Percentiles rank a stretch among this genome's conserved stretches.
Evolutionary conservation across 129 eudicot species (phyloP).

Genomic region (Artemisia annua): DNA sequence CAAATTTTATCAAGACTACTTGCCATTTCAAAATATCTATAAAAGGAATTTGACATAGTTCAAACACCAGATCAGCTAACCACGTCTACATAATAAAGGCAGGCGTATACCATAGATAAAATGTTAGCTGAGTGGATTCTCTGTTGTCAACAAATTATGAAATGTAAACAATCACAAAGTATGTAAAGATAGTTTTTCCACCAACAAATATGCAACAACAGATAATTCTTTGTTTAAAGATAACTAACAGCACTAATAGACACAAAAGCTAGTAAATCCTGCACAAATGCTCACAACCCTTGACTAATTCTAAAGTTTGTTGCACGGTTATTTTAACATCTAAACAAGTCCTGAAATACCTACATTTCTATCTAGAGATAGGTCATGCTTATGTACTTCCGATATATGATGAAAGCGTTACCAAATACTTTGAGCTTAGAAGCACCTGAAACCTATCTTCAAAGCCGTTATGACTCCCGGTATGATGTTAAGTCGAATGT

Average conservation of each 20-base stretch:
- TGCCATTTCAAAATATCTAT: too few relatives aligned
- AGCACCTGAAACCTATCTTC: conserved; percentile 18
- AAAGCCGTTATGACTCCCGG: conserved; percentile 52
- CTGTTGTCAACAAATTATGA: too few relatives aligned
- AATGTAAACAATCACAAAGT: background rate
- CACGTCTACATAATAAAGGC: too few relatives aligned
- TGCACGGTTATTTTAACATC: background rate
- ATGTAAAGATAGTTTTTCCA: background rate
- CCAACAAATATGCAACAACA: background rate
- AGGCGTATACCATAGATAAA: too few relatives aligned
- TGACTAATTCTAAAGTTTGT: conserved; percentile 17
- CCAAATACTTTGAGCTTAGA: conserved; percentile 1
- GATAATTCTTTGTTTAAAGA: conserved; percentile 2
- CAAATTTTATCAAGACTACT: too few relatives aligned
- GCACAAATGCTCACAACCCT: conserved; percentile 11
- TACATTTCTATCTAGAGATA: conserved; percentile 24
- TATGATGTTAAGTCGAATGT: conserved; percentile 81
- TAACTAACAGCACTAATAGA: conserved; percentile 7
- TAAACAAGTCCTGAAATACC: conserved; percentile 21
- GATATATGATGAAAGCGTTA: background rate
- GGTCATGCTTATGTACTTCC: conserved; percentile 26
- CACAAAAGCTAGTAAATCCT: conserved; percentile 17
- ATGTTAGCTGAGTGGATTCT: too few relatives aligned
- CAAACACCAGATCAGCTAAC: too few relatives aligned
- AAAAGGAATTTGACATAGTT: too few relatives aligned